Evolutionary conservation across 2,329 filamentous ascomycete genomes (phyloP).

Genomic region (Scedosporium apiospermum): DNA sequence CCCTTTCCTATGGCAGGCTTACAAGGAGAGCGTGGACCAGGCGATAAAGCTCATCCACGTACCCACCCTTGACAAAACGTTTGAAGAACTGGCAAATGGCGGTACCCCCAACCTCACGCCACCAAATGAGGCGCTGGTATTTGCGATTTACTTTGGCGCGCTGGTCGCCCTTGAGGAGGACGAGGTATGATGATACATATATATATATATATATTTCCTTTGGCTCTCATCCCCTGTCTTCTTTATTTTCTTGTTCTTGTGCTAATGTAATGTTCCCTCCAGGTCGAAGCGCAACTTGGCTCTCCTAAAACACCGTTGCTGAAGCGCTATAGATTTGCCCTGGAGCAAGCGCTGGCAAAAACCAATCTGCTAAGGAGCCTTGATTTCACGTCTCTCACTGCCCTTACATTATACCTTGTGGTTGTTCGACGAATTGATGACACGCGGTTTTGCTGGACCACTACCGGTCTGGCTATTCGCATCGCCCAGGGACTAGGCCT

Average conservation of each 20-base stretch:
- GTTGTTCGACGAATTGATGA: slow-evolving; percentile 36
- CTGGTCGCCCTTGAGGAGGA: slow-evolving; percentile 51
- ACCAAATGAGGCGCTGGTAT: slow-evolving; percentile 52
- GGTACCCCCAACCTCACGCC: slow-evolving; percentile 43
- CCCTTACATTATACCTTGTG: slow-evolving; percentile 45
- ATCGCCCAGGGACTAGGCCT: slow-evolving; percentile 52
- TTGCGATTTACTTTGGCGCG: slow-evolving; percentile 50
- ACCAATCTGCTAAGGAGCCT: slow-evolving; percentile 49
- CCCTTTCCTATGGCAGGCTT: slow-evolving; percentile 59
- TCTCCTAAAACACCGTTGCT: slow-evolving; percentile 33
- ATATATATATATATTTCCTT: too few species aligned
- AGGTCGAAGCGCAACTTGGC: slow-evolving; percentile 27
- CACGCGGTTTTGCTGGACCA: slow-evolving; percentile 48
- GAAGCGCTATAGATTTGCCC: slow-evolving; percentile 39
- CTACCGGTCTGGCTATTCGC: slow-evolving; percentile 47
- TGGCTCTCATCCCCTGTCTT: not conserved
- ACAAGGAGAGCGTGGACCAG: slow-evolving; percentile 65
- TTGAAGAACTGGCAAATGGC: slow-evolving; percentile 52
- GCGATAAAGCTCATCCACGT: slow-evolving; percentile 63
- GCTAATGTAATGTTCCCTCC: slow-evolving; percentile 10
- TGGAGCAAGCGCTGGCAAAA: slow-evolving; percentile 47
- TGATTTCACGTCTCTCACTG: slow-evolving; percentile 48
- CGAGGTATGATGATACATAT: slow-evolving; percentile 34
- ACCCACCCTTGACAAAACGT: slow-evolving; percentile 52
- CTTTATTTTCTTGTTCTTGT: not conserved